These are phyloP conservation scores for Lactarius hatsudake DNA, from an alignment of 768 basidiomycete genomes.

Conservation along the genomic window DNA sequence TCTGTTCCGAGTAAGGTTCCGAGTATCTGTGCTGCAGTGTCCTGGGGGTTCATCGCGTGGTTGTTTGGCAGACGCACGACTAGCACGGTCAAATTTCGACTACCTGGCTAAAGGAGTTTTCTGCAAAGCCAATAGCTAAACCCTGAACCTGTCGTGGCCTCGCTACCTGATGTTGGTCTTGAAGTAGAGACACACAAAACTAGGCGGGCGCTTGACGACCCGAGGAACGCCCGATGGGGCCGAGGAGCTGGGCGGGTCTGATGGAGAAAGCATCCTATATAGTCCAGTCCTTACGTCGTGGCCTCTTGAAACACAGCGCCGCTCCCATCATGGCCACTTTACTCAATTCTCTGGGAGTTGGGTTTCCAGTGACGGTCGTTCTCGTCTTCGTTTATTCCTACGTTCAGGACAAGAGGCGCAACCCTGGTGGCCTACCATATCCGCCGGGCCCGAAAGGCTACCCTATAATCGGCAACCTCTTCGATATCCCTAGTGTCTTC, in stretches of 20 bases:
- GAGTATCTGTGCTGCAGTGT: neutral
- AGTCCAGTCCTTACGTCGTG: neutral
- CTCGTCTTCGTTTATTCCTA: conserved; percentile 15
- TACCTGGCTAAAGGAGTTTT: too few relatives aligned
- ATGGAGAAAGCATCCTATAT: neutral
- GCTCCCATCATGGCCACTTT: conserved; percentile 14
- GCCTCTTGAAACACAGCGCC: neutral
- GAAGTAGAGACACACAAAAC: neutral
- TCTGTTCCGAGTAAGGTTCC: neutral
- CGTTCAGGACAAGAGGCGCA: conserved; percentile 22
- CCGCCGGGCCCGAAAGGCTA: conserved; percentile 30
- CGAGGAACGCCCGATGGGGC: neutral
- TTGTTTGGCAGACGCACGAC: neutral
- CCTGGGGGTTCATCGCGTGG: neutral
- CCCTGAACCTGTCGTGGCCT: too few relatives aligned
- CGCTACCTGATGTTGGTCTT: too few relatives aligned
- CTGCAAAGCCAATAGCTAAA: too few relatives aligned
- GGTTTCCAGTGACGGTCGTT: conserved; percentile 6
- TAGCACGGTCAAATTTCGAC: too few relatives aligned
- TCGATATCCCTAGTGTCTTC: conserved; percentile 28
- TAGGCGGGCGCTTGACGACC: neutral
- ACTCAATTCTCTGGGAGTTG: neutral
- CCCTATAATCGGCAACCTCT: conserved; percentile 29
- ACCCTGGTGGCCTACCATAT: conserved; percentile 26
- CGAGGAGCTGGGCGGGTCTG: neutral